Percentiles rank a stretch among this genome's conserved stretches.
These are phyloP conservation scores for Papilionanthe hybrid DNA, from an alignment of 116 monocot species.

Conservation along the genomic window DNA sequence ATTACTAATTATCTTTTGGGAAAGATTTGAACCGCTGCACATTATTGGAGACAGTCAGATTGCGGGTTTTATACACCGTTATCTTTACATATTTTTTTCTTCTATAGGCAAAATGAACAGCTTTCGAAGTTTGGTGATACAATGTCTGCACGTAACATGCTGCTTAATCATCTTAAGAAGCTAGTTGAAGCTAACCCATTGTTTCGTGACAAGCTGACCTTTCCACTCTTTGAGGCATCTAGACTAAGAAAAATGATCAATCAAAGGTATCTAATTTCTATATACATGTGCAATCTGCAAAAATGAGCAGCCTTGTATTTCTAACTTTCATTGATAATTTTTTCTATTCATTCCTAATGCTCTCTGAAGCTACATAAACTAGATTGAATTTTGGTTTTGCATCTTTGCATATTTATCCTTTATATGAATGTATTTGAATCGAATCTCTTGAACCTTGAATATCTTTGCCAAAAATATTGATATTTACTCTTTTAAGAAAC, in stretches of 20 bases:
- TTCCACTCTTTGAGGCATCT: constrained; percentile 86
- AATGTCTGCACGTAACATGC: constrained; percentile 81
- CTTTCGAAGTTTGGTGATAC: constrained; percentile 92
- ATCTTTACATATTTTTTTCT: constrained; percentile 4
- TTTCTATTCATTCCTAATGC: neutral
- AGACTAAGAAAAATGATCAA: constrained; percentile 89
- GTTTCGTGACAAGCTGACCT: constrained; percentile 72
- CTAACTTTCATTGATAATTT: neutral
- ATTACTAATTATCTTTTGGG: neutral
- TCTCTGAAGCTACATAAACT: neutral
- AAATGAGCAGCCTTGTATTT: neutral
- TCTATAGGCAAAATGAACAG: constrained; percentile 87
- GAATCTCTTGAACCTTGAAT: neutral
- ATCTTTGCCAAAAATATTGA: neutral
- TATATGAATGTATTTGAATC: neutral
- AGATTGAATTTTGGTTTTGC: neutral
- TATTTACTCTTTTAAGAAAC: neutral
- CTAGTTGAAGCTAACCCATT: constrained; percentile 91
- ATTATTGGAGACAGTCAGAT: neutral
- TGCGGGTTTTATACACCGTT: neutral
- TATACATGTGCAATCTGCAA: neutral
- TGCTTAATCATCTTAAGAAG: constrained; percentile 83
- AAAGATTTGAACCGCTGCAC: neutral
- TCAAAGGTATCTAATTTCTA: constrained; percentile 58
- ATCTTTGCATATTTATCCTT: neutral